Base-by-base conservation (phyloP, 345 rosid genomes). In the Rhizophora mangle region DNA sequence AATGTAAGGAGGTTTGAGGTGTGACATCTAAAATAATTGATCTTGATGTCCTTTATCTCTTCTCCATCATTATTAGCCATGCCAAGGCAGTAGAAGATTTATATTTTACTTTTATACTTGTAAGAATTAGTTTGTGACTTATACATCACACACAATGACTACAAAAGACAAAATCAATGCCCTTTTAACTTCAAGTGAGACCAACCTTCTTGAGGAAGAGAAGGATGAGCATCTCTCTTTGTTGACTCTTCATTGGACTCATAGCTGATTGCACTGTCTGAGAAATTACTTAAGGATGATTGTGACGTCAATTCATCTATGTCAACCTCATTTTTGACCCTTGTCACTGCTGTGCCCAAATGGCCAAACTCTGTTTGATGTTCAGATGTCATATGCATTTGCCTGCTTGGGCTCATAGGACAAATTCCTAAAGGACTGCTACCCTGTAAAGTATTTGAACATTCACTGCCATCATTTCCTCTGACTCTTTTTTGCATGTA, bases 171-270 rank as follows among this genome's bases (percentile, higher is more conserved):
- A 20, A 20, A 10, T 9, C 39, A 30, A 13, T 6, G 31, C 9
- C 11, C 11, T 64, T 64, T 51, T 49, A 64, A 34, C 52, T 49
- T 31, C 36, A 64, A 11, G 16, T 49, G 67, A 16, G 49, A 47
- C 57, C 15, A 24, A 64, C 68, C 68, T 49, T 64, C 24, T 9
- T 4, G 68, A 49, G 68, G 49, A 29, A 64, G 58, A 29, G 58
- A 64, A 64, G 56, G 29, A 64, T 20, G 57, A 30, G 26, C 29
- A 24, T 55, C 55, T 29, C 24, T 49, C n/a, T 52, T 47, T 20
- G 39, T 3, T 29, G 68, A 51, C 53, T 26, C 32, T 24, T 47
- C 58, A 8, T 9, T n/a, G 37, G 22, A 31, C 36, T 27, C 57
- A 49, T 5, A 64, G 31, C 68, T 64, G 18, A n/a, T 47, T 8